These are phyloP conservation scores for Candida vaughaniae DNA, from an alignment of 805 yeast species.

Conservation along the genomic window DNA sequence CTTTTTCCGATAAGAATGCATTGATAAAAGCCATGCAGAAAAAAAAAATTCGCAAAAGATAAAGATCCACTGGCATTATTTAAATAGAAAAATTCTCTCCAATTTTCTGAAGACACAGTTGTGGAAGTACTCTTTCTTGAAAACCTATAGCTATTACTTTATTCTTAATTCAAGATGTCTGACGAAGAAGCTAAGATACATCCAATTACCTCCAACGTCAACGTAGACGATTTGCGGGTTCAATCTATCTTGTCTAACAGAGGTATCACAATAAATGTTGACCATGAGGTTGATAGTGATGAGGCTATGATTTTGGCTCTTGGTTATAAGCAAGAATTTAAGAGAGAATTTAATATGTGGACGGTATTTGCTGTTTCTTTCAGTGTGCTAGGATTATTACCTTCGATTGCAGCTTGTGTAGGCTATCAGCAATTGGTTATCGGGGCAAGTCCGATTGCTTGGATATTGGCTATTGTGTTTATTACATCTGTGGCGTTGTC, in stretches of 20 bases:
- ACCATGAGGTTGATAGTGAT: constrained; percentile 47
- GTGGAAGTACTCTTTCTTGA: too few species aligned
- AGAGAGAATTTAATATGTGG: constrained; percentile 55
- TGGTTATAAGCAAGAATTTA: constrained; percentile 64
- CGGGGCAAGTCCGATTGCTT: constrained; percentile 62
- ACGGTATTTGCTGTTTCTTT: constrained; percentile 63
- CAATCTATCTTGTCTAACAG: constrained; percentile 40
- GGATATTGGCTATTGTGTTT: constrained; percentile 56
- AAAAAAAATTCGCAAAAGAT: too few species aligned
- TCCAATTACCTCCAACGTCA: constrained; percentile 23
- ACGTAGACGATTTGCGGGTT: constrained; percentile 37
- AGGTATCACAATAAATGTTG: constrained; percentile 41
- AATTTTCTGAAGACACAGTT: too few species aligned
- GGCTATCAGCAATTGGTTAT: constrained; percentile 59
- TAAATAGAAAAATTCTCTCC: too few species aligned
- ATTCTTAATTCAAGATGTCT: too few species aligned
- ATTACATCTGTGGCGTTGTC: constrained; percentile 58
- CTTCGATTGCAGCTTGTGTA: constrained; percentile 64
- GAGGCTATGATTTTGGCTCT: constrained; percentile 56
- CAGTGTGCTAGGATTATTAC: constrained; percentile 62
- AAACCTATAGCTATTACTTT: too few species aligned
- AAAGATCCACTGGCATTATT: too few species aligned
- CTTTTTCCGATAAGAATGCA: too few species aligned
- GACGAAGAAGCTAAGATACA: constrained; percentile 14
- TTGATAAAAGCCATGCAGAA: too few species aligned